Evolutionary conservation across 2,329 filamentous ascomycete species (phyloP).

Genomic region (Blastomyces silverae): DNA sequence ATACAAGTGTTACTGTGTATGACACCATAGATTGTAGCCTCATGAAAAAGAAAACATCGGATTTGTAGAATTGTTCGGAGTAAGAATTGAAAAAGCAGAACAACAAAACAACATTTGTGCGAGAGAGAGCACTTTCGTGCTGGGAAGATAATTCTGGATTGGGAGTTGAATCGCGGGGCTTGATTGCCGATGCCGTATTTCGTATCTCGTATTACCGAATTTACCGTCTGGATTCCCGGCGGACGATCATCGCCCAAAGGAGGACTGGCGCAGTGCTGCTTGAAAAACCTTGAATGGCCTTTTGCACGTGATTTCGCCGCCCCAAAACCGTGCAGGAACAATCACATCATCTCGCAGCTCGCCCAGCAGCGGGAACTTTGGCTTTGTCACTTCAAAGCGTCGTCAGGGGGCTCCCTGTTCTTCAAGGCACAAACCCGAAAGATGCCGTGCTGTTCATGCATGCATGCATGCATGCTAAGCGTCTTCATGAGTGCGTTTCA

Average conservation of each 20-base stretch:
- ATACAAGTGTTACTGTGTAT: not conserved
- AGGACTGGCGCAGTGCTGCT: not conserved
- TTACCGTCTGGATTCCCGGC: too few relatives aligned
- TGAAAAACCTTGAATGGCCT: too few relatives aligned
- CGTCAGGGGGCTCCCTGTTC: not conserved
- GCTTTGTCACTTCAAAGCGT: not conserved
- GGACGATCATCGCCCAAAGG: not conserved
- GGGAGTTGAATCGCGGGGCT: not conserved
- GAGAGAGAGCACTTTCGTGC: too few relatives aligned
- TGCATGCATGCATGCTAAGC: not conserved
- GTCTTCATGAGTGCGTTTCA: not conserved
- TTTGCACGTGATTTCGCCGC: not conserved
- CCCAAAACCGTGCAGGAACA: too few relatives aligned
- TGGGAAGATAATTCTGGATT: not conserved
- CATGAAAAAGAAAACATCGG: not conserved
- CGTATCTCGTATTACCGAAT: slow-evolving; percentile 5
- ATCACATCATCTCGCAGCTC: not conserved
- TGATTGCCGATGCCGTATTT: not conserved
- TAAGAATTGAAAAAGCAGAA: not conserved
- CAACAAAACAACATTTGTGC: too few relatives aligned
- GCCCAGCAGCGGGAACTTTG: not conserved
- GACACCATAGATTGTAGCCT: not conserved
- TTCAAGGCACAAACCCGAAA: too few relatives aligned
- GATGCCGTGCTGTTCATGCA: too few relatives aligned
- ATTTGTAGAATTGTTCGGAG: too few relatives aligned